Evolutionary conservation across 352 stramenopile species (phyloP), one percentile per base, ranked within the genome.

Genomic region (Globisporangium nunn): DNA sequence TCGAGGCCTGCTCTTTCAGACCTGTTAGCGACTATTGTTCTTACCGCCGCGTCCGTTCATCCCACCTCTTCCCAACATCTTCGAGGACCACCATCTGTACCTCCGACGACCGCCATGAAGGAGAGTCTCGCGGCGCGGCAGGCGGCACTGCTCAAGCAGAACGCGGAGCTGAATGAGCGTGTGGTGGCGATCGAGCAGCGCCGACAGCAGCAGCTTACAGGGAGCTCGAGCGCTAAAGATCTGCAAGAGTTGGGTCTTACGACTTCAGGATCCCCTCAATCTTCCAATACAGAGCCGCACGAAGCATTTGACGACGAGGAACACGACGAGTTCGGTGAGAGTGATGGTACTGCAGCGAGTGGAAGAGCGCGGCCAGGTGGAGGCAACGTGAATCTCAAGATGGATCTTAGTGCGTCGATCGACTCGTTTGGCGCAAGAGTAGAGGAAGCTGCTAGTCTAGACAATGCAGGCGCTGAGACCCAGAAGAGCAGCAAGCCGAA

Each of bases 151-250:
- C 66, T 76, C 53, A 74, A 68, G 52, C 72, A 87, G 49, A 89
- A 89, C 33, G 72, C 76, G 1, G 74, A 82, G 56, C 55, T 89
- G 5, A 78, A 89, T 40, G 71, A 86, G 47, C 68, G 78, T 33
- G 78, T 89, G 1, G 76, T 83, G 54, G 76, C 76, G 12, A 86
- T 87, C 46, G 76, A 89, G 50, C 72, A 83, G 41, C 74, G 72
- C 41, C 70, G 71, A 12, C 72, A 81, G 61, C 72, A 81, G 57
- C 74, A 85, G 58, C 55, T 76, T 17, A 53, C 46, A 28, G 54
- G 50, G 23, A 31, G n/a, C 0, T 63, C 41, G 28, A 54, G 30
- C 30, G 29, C 33, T 3, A 33, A n/a, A 4, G 48, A 52, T 15
- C 48, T 52, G 48, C 48, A 17, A 5, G 23, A 28, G 18, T 1